Percentiles rank a stretch among this genome's conserved stretches.
Conservation (phyloP, 352 stramenopile species). For the Globisporangium irregulare region DNA sequence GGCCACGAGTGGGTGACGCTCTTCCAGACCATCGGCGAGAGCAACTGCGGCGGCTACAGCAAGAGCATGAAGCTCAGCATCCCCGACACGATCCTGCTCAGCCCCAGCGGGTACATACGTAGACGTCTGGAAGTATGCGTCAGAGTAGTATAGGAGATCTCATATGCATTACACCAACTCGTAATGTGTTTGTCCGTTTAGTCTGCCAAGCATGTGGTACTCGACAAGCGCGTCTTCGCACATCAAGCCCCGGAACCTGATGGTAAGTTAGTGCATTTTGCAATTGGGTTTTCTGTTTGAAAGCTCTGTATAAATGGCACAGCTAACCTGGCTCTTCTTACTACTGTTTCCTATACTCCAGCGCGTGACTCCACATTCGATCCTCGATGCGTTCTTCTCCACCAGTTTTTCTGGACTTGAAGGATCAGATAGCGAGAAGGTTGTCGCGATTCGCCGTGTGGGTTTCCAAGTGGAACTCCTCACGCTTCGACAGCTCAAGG, state of each 20-base stretch:
- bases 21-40: conserved; percentile 44
- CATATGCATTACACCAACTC: neutral
- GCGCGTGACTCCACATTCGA: conserved; percentile 38
- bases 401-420: neutral
- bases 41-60: conserved; percentile 20
- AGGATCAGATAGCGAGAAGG: neutral
- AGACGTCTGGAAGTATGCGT: neutral
- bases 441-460: conserved; percentile 29
- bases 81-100: conserved; percentile 59
- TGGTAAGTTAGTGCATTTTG: conserved; percentile 22
- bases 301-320: no score
- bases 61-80: conserved; percentile 48
- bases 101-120: conserved; percentile 39
- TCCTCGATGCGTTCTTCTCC: conserved; percentile 30
- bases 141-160: no score
- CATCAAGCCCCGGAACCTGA: conserved; percentile 37
- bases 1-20: conserved; percentile 59
- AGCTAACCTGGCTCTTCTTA: neutral
- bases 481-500: conserved; percentile 32
- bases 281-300: neutral
- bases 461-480: conserved; percentile 32
- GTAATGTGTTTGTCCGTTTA: conserved; percentile 11
- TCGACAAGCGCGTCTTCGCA: conserved; percentile 39
- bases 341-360: conserved; percentile 7
- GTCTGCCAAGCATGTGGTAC: conserved; percentile 62